Base-by-base conservation (phyloP, 805 yeast genomes). In the Metschnikowia noctiluminum region DNA sequence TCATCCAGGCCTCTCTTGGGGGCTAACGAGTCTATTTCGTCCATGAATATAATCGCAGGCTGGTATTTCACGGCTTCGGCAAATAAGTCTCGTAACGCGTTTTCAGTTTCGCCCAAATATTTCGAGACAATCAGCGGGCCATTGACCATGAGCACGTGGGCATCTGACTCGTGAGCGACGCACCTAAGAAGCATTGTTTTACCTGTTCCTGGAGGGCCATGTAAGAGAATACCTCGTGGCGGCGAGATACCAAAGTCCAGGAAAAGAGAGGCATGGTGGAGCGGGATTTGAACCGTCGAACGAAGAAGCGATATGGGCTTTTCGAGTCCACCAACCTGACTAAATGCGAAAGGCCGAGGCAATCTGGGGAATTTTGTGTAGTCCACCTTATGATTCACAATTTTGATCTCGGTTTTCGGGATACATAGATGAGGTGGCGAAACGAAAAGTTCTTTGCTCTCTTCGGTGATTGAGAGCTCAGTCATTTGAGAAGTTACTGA, bases 121-220 rank as follows among this genome's bases (percentile, higher is more conserved):
- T 90, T 91, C 7, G 96, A 88, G 2, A 91, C 92, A 44, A 94
- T 87, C 1, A 96, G 83, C 1, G 97, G 96, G 0, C 97, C 97
- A 62, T 87, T 87, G 26, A 94, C 85, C 2, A 87, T 83, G 40
- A 94, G 73, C 0, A 92, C 82, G 65, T 92, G 99, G 0, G 96
- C 95, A 52, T 85, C 78, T 1, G 79, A 72, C 50, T 86, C 92
- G 53, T 81, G 76, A 0, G 96, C 95, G 9, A 92, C 82, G 28
- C 96, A 85, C 46, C 87, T 78, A 35, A 94, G 72, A 7, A 94
- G 74, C 89, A 91, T 81, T 0, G 97, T 87, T 64, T 92, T 92
- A 44, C 99, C 99, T 0, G 97, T 92, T 3, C 99, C 99, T 2
- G 98, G 94, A 2, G 97, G 96, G 0, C 99, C 99, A 68, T 92